Evolutionary conservation across 2,329 filamentous ascomycete genomes (phyloP).

Genomic region (Xylaria sp.): DNA sequence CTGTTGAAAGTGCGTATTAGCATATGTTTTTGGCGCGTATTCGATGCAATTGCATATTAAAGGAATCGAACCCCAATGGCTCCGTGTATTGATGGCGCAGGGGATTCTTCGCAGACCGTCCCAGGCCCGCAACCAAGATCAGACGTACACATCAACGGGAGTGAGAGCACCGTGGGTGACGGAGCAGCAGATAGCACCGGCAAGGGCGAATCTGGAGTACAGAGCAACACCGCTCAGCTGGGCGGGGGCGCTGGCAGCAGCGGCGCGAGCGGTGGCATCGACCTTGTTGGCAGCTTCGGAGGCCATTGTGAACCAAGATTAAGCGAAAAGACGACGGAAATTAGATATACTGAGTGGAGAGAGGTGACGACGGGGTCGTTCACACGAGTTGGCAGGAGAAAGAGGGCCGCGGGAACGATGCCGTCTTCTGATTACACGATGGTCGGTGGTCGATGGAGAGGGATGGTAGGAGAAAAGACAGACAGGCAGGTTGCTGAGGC

Average conservation of each 20-base stretch:
- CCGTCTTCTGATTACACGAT: slow-evolving; percentile 13
- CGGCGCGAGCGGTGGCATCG: slow-evolving; percentile 29
- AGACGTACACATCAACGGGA: slow-evolving; percentile 97
- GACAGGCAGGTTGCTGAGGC: slow-evolving; percentile 21
- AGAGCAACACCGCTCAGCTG: slow-evolving; percentile 53
- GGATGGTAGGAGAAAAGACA: slow-evolving; percentile 8
- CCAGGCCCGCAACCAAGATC: neutral
- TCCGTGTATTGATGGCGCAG: neutral
- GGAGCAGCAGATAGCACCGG: slow-evolving; percentile 97
- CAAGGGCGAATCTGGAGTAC: slow-evolving; percentile 96
- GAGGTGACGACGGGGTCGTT: slow-evolving; percentile 15
- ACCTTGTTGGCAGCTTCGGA: slow-evolving; percentile 34
- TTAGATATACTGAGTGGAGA: slow-evolving; percentile 37
- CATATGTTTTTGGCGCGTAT: neutral
- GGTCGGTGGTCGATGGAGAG: slow-evolving; percentile 6
- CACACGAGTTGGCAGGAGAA: neutral
- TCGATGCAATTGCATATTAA: neutral
- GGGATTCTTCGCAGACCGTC: neutral
- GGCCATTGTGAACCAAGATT: slow-evolving; percentile 32
- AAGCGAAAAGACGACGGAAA: slow-evolving; percentile 13
- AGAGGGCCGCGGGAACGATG: slow-evolving; percentile 14
- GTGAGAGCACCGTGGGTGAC: slow-evolving; percentile 97
- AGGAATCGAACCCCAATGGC: slow-evolving; percentile 3
- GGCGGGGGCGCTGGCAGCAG: slow-evolving; percentile 33
- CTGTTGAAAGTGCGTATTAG: slow-evolving; percentile 47